Base-by-base conservation (phyloP, 495 filamentous ascomycete genomes). In the Aspergillus mulundensis region DNA sequence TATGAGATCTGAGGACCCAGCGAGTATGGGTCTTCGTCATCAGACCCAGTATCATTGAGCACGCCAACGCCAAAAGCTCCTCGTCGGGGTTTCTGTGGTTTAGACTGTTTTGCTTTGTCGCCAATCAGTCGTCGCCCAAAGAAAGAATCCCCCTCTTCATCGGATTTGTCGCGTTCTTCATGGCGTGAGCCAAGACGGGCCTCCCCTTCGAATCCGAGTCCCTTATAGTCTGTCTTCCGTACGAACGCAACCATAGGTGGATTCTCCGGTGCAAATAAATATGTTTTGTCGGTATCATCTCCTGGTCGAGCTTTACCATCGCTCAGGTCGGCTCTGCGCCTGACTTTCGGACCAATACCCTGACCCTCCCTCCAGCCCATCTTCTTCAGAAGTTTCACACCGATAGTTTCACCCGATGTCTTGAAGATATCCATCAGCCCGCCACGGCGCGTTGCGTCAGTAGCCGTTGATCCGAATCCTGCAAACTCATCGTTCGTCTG, bases 291-390 rank as follows among this genome's bases (percentile, higher is more conserved):
- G 10, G 70, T 63, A 20, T 66, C 62, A 34, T 69, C 74, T 19
- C 66, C 71, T 7, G 53, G 57, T 7, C 67, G 58, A n/a, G 74
- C 71, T 30, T 52, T 19, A 1, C 54, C 67, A 16, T 83, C 83
- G 44, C 84, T 88, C 8, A 92, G 72, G 46, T 84, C 78, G 41
- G 90, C 91, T 69, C 74, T 82, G 32, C 94, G 81, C 40, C 86
- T 84, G n/a, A 95, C 74, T 66, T 89, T 95, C 28, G 91, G 91
- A 2, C 94, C 95, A 49, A 97, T 81, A 1, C 95, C 94, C 66
- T 97, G 91, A 0, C 91, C 94, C 50, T 91, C 88, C 56, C 87
- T 87, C 94, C 95, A 98, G 12, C 94, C 94, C 95, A 98, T 97
- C 64, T 82, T 89, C 68, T 87, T 89, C 59, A 97, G 71, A 4